These are phyloP conservation scores for Fremontodendron californicum DNA, from an alignment of 345 rosid species.

Conservation along the genomic window DNA sequence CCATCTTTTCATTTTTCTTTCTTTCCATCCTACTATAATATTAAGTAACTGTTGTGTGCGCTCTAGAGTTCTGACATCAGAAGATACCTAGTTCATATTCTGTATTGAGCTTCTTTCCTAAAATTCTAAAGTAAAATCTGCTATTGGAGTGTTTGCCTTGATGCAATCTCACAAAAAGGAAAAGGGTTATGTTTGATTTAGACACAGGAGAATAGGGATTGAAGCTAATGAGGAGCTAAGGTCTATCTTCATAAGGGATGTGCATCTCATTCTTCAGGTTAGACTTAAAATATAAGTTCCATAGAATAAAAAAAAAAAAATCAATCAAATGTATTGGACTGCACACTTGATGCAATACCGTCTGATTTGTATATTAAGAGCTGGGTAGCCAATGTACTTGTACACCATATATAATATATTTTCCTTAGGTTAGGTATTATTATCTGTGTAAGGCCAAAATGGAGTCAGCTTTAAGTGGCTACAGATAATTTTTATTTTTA, in stretches of 20 bases:
- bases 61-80: neutral
- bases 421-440: neutral
- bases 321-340: neutral
- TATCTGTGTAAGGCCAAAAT: neutral
- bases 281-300: conserved; percentile 44
- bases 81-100: neutral
- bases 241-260: conserved; percentile 65
- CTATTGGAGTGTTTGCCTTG: neutral
- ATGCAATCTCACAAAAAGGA: neutral
- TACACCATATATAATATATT: neutral
- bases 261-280: conserved; percentile 85
- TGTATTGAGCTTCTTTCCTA: neutral
- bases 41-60: neutral
- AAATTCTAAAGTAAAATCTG: neutral
- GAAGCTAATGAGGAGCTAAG: conserved; percentile 94
- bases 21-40: too few species aligned
- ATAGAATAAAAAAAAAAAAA: too few species aligned
- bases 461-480: neutral
- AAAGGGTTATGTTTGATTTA: neutral
- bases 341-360: neutral
- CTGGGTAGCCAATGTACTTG: neutral
- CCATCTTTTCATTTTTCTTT: too few species aligned
- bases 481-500: neutral
- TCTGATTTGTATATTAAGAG: neutral
- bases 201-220: conserved; percentile 71